These are phyloP conservation scores for Micractinium conductrix DNA, from an alignment of 139 green algal species.

Conservation along the genomic window DNA sequence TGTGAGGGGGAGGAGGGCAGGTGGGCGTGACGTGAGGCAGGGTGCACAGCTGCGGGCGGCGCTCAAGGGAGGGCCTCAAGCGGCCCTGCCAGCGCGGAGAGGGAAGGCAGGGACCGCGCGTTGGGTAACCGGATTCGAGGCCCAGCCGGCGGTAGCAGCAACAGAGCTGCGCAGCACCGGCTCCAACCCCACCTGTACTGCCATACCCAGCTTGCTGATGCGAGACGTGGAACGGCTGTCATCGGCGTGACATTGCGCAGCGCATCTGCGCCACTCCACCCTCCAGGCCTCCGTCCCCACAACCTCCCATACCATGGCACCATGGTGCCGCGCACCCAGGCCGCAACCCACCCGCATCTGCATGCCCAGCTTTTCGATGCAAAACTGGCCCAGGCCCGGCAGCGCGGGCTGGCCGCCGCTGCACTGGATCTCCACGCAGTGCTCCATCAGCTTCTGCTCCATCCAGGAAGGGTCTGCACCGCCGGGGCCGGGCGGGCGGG, in stretches of 20 bases:
- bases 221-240: no score
- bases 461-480: constrained; percentile 13
- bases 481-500: neutral
- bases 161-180: no score
- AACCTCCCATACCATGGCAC: neutral
- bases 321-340: no score
- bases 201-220: no score
- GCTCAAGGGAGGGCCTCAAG: constrained; percentile 20
- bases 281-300: neutral
- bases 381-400: constrained; percentile 33
- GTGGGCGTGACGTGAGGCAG: neutral
- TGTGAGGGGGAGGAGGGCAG: neutral
- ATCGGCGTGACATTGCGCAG: no score
- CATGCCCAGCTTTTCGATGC: constrained; percentile 35
- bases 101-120: no score
- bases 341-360: constrained; percentile 10
- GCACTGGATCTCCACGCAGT: constrained; percentile 15
- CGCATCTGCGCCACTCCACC: no score
- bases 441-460: constrained; percentile 29
- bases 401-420: neutral
- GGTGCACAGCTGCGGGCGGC: constrained; percentile 3
- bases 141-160: no score
- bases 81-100: neutral
- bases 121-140: no score
- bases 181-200: no score